Percentiles rank a stretch among this genome's conserved stretches.
Evolutionary conservation across 345 rosid species (phyloP).

Genomic region (Balakata baccata): DNA sequence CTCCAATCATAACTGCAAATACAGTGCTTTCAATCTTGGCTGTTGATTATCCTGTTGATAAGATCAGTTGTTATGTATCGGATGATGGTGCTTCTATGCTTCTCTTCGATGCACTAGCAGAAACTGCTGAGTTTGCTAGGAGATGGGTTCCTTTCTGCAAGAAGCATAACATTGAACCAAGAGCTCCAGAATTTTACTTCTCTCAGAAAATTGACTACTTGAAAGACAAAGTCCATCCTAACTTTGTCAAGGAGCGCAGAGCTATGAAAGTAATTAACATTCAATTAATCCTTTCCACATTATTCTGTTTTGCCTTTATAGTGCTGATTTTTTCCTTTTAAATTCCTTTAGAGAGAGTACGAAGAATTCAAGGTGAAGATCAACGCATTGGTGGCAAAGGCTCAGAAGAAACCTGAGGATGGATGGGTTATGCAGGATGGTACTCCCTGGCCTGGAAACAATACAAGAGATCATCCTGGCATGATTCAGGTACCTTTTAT

Average conservation of each 20-base stretch:
- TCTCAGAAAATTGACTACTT: slow-evolving; percentile 89
- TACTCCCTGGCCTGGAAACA: slow-evolving; percentile 99
- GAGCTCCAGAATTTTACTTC: slow-evolving; percentile 94
- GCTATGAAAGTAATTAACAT: slow-evolving; percentile 78
- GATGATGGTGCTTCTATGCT: slow-evolving; percentile 99
- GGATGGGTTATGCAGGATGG: slow-evolving; percentile 99
- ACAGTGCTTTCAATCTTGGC: slow-evolving; percentile 80
- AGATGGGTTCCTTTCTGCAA: slow-evolving; percentile 97
- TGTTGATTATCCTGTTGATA: slow-evolving; percentile 80
- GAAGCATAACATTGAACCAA: slow-evolving; percentile 78
- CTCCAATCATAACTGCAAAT: slow-evolving; percentile 93
- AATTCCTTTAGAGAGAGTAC: slow-evolving; percentile 67
- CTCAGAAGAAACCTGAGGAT: slow-evolving; percentile 96
- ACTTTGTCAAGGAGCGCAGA: slow-evolving; percentile 91
- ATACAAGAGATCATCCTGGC: slow-evolving; percentile 97
- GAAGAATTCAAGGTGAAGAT: slow-evolving; percentile 96
- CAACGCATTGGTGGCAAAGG: slow-evolving; percentile 85
- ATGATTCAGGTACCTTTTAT: slow-evolving; percentile 75
- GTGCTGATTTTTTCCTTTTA: not conserved
- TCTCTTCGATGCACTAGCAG: slow-evolving; percentile 75
- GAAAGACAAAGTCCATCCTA: slow-evolving; percentile 90
- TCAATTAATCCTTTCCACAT: not conserved
- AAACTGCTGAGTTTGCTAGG: slow-evolving; percentile 91
- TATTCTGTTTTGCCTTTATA: not conserved
- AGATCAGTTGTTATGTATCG: slow-evolving; percentile 89